phyloP scores from a whole-genome alignment of 2,329 filamentous ascomycete species.

The Cordyceps militaris region DNA sequence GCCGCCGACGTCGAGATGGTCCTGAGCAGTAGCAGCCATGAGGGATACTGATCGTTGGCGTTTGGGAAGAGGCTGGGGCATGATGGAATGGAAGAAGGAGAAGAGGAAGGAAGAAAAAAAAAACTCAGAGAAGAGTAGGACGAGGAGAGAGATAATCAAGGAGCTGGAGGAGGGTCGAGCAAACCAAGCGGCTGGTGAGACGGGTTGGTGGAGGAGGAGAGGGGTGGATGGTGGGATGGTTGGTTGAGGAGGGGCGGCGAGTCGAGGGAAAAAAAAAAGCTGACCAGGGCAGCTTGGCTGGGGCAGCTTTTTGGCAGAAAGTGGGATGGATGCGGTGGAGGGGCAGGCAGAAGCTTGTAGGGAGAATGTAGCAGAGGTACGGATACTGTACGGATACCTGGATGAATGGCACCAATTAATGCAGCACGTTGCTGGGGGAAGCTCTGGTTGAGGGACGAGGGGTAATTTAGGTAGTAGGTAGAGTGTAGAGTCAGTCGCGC shows the following conservation, averaged over 20 bases:
- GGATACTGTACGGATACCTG: not conserved
- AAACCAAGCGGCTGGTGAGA: not conserved
- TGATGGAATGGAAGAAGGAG: constrained; percentile 19
- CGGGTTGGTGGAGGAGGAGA: not conserved
- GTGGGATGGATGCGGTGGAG: constrained; percentile 8
- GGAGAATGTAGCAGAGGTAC: not conserved
- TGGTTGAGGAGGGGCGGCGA: constrained; percentile 11
- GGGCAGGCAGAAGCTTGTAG: not conserved
- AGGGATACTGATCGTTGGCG: constrained; percentile 31
- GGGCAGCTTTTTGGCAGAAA: not conserved
- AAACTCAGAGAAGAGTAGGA: constrained; percentile 14
- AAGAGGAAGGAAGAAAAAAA: not conserved
- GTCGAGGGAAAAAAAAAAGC: not conserved
- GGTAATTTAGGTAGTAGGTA: too few relatives aligned
- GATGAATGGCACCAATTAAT: constrained; percentile 1
- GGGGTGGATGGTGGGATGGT: constrained; percentile 2
- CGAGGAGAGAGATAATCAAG: constrained; percentile 1
- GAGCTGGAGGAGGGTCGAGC: constrained; percentile 4
- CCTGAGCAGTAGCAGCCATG: constrained; percentile 63
- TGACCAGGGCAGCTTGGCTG: not conserved
- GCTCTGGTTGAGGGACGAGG: too few relatives aligned
- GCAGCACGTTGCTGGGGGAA: constrained; percentile 4
- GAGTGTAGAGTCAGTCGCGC: too few relatives aligned
- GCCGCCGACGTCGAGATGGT: constrained; percentile 77
- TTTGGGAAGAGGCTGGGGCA: constrained; percentile 28